These are phyloP conservation scores for Lasiodiplodia theobromae DNA, from an alignment of 2,329 filamentous ascomycete species.

Conservation along the genomic window DNA sequence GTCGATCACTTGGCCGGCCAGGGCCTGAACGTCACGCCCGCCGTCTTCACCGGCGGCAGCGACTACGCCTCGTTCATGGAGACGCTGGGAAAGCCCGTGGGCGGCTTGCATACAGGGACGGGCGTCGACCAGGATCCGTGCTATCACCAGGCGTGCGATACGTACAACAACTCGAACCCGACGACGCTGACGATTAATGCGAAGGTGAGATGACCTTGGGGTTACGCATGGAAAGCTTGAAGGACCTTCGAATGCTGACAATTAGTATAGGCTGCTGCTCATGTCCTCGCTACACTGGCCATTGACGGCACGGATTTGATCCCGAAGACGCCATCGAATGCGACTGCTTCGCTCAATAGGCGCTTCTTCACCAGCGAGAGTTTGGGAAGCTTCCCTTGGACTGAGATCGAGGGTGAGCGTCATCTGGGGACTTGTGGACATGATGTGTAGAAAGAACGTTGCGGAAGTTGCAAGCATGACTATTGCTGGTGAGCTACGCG, in stretches of 20 bases:
- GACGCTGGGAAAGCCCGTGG: constrained; percentile 45
- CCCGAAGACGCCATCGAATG: constrained; percentile 44
- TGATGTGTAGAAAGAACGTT: constrained; percentile 36
- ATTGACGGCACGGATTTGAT: constrained; percentile 43
- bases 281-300: constrained; percentile 44
- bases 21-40: constrained; percentile 39
- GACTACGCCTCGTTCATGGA: constrained; percentile 45
- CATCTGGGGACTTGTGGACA: constrained; percentile 43
- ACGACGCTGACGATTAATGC: constrained; percentile 44
- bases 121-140: constrained; percentile 43
- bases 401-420: constrained; percentile 37
- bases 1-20: constrained; percentile 39
- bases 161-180: constrained; percentile 42
- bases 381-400: constrained; percentile 33
- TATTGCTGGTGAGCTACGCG: too few species aligned
- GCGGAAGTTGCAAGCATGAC: too few species aligned
- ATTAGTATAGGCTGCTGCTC: constrained; percentile 38
- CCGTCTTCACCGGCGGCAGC: constrained; percentile 42
- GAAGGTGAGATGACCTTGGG: constrained; percentile 32
- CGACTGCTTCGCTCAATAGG: constrained; percentile 39
- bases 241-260: background rate
- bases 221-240: too few species aligned
- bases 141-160: constrained; percentile 48
- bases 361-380: constrained; percentile 38
- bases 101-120: constrained; percentile 46